Percentiles rank a stretch among this genome's conserved stretches.
Evolutionary conservation across 2,329 filamentous ascomycete genomes (phyloP).

Genomic region (Leptographium flavum): DNA sequence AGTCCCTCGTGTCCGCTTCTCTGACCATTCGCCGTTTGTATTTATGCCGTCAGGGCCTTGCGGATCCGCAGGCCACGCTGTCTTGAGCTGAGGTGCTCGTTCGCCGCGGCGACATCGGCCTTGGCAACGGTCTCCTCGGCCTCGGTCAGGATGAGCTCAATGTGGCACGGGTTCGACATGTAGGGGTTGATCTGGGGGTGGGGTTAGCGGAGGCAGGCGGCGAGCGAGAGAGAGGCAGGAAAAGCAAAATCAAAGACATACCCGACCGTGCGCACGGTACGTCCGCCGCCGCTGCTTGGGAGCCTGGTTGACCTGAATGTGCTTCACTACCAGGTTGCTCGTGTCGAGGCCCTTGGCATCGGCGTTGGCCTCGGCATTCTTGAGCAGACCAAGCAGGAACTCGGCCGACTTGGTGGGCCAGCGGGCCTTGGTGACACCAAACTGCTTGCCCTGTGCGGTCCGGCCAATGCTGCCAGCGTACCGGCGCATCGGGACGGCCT

Average conservation of each 20-base stretch:
- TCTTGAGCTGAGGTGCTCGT: conserved; percentile 69
- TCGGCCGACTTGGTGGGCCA: conserved; percentile 99
- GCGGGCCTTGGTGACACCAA: conserved; percentile 93
- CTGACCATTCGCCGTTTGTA: background rate
- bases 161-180: conserved; percentile 99
- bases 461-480: conserved; percentile 93
- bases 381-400: conserved; percentile 92
- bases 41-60: conserved; percentile 51
- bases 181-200: conserved; percentile 86
- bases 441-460: conserved; percentile 97
- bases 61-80: conserved; percentile 66
- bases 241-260: conserved; percentile 28
- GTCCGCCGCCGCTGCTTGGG: conserved; percentile 98
- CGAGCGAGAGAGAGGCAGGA: background rate
- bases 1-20: background rate
- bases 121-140: conserved; percentile 92
- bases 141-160: conserved; percentile 99
- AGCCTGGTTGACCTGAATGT: conserved; percentile 99
- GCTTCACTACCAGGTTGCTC: conserved; percentile 95
- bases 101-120: conserved; percentile 54
- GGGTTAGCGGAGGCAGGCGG: background rate
- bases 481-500: conserved; percentile 96
- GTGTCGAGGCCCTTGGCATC: conserved; percentile 96
- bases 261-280: conserved; percentile 99
- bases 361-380: conserved; percentile 94